Percentiles rank a stretch among this genome's conserved stretches.
These are phyloP conservation scores for Neckera pumila DNA, from an alignment of 225 moss, liverwort and hornwort genomes.

Conservation along the genomic window DNA sequence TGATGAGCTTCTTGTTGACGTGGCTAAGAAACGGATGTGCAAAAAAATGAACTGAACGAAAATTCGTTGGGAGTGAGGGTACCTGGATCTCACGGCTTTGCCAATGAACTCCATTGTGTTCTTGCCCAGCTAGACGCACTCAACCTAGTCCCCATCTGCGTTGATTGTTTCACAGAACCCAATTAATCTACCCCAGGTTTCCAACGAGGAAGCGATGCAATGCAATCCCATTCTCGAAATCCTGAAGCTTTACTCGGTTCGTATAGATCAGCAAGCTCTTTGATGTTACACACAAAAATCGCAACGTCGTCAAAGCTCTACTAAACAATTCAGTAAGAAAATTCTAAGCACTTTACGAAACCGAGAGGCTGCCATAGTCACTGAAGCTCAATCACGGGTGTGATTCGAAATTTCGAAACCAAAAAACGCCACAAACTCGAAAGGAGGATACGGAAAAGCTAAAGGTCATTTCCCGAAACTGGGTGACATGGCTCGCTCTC, in stretches of 20 bases:
- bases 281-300: neutral
- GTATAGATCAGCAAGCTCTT: neutral
- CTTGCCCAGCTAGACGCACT: neutral
- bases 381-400: neutral
- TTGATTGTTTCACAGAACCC: neutral
- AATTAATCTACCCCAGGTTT: neutral
- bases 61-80: neutral
- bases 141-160: neutral
- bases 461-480: neutral
- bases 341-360: neutral
- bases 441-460: neutral
- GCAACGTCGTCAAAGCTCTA: neutral
- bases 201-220: too few relatives aligned
- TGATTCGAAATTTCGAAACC: neutral
- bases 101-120: neutral
- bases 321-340: neutral
- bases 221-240: neutral
- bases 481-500: neutral
- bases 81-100: constrained; percentile 5
- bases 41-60: neutral
- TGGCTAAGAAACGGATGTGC: neutral
- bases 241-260: neutral
- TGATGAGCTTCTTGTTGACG: neutral
- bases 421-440: neutral
- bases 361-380: neutral